Evolutionary conservation across 129 eudicot species (phyloP), one percentile per base, ranked within the genome.

Genomic region (Helianthus tuberosus): DNA sequence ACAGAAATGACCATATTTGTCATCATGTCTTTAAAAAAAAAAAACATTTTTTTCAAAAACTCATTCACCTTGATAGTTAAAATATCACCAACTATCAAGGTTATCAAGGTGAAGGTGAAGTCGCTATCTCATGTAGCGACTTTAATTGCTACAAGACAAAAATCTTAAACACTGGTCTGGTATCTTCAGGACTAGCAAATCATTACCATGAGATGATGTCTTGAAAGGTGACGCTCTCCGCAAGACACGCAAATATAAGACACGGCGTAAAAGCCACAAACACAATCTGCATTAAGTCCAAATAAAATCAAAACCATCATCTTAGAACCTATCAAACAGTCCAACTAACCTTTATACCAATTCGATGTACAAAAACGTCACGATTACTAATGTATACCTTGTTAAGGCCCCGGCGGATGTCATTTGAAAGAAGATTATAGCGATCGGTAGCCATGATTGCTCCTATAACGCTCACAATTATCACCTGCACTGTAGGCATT

Each of bases 221-320:
- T 49, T 90, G 77, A 73, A 90, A 68, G 16, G 96, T 83, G 59
- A 94, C 98, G 11, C 96, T 88, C 80, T 86, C 83, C 1, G 93
- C 93, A 25, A 94, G 89, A 79, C 88, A 77, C 39, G 96, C 81
- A 54, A 90, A 90, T 77, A 88, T 73, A 61, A 94, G 88, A 10
- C 88, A 69, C 8, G 98, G 98, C 3, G 98, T 90, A 74, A 94
- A 94, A 13, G 81, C 85, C 75, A 85, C 66, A 69, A 90, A 94
- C 71, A 94, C 97, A 61, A 91, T 86, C 97, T 91, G 91, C 84
- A 74, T 15, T 11, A 8, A 44, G 3, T 27, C 10, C 20, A 71
- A 70, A 32, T 62, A 39, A 54, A 78, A 29, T 69, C 23, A 69
- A 32, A 29, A 14, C 44, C 32, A 51, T 27, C 14, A 48, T 6